These are phyloP conservation scores for Tylopilus balloui DNA, from an alignment of 768 basidiomycete genomes.

Conservation along the genomic window DNA sequence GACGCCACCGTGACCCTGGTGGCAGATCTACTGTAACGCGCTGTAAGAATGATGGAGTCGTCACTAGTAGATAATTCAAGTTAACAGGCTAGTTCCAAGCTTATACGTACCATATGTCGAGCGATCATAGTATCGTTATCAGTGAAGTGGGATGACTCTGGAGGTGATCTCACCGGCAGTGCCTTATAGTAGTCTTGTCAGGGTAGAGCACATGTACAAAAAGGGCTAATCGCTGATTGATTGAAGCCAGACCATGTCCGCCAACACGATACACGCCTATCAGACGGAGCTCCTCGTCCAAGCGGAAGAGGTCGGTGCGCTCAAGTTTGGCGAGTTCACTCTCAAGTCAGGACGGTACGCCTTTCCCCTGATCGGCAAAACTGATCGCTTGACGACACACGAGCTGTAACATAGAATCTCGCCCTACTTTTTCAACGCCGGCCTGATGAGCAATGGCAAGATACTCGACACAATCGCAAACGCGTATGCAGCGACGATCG, in stretches of 20 bases:
- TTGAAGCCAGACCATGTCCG: conserved; percentile 23
- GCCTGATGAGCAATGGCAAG: conserved; percentile 77
- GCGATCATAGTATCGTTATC: too few species aligned
- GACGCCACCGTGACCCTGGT: too few species aligned
- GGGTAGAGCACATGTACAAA: too few species aligned
- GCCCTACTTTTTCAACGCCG: conserved; percentile 98
- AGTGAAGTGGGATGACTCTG: too few species aligned
- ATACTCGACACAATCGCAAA: conserved; percentile 72
- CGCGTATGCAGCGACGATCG: conserved; percentile 83
- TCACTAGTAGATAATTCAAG: too few species aligned
- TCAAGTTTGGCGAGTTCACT: conserved; percentile 88
- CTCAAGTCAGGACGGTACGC: conserved; percentile 92
- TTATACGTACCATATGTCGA: too few species aligned
- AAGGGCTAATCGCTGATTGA: too few species aligned
- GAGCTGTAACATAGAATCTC: conserved; percentile 51
- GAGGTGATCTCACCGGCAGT: too few species aligned
- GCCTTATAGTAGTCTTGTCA: too few species aligned
- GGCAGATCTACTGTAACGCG: too few species aligned
- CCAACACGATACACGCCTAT: conserved; percentile 39
- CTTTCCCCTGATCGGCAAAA: not conserved
- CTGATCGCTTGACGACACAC: not conserved
- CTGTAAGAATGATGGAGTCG: too few species aligned
- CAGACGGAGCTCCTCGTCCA: conserved; percentile 66
- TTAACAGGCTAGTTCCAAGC: too few species aligned
- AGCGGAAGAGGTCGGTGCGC: conserved; percentile 64